These are phyloP conservation scores for Suillus subluteus DNA, from an alignment of 768 basidiomycete genomes.

Conservation along the genomic window DNA sequence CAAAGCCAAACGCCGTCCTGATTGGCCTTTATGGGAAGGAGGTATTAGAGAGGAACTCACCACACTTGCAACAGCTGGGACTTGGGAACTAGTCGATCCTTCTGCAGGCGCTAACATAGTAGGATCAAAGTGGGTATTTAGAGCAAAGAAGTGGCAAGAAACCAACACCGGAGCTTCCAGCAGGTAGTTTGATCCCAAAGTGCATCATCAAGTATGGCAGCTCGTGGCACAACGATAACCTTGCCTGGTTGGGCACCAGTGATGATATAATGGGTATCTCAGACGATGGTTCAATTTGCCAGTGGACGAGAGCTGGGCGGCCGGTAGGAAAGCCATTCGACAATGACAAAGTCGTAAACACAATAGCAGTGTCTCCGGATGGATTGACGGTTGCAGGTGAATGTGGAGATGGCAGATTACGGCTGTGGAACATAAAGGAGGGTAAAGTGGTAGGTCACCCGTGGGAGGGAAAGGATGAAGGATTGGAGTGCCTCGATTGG, in stretches of 20 bases:
- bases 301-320: not conserved
- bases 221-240: not conserved
- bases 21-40: too few relatives aligned
- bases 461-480: constrained; percentile 3
- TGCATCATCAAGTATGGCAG: not conserved
- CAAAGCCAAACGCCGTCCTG: too few relatives aligned
- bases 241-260: not conserved
- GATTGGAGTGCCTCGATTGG: constrained; percentile 11
- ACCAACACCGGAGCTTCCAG: not conserved
- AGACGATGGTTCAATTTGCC: not conserved
- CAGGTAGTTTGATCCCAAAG: not conserved
- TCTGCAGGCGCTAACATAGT: too few relatives aligned
- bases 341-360: not conserved
- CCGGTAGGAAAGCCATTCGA: not conserved
- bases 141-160: not conserved
- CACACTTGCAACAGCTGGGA: too few relatives aligned
- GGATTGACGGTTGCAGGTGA: not conserved
- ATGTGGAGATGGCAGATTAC: not conserved
- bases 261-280: not conserved
- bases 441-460: not conserved
- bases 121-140: too few relatives aligned
- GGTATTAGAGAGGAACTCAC: too few relatives aligned
- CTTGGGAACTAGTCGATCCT: too few relatives aligned
- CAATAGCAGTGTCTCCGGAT: not conserved
- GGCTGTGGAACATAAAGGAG: not conserved